phyloP scores from a whole-genome alignment of 768 basidiomycete species.

The Xerocomus spinulosus region DNA sequence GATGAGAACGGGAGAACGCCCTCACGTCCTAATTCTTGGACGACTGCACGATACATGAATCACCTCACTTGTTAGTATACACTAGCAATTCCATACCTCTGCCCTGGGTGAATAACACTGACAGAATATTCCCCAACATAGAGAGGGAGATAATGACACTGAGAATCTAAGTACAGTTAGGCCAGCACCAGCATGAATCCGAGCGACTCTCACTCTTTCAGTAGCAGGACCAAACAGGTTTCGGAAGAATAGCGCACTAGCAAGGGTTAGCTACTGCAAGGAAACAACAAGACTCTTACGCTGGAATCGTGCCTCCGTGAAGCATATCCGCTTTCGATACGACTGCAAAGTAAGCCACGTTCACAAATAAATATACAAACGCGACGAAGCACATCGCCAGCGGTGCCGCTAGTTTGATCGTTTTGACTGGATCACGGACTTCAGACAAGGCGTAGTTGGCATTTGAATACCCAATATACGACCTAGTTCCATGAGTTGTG shows the following conservation, averaged over 20 bases:
- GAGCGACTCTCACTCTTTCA: slow-evolving; percentile 44
- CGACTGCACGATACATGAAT: slow-evolving; percentile 37
- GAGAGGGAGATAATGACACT: slow-evolving; percentile 62
- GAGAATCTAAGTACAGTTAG: slow-evolving; percentile 40
- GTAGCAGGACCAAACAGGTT: slow-evolving; percentile 62
- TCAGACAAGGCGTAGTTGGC: slow-evolving; percentile 75
- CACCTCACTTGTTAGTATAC: too few species aligned
- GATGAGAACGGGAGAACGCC: slow-evolving; percentile 62
- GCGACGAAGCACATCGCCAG: slow-evolving; percentile 59
- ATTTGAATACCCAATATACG: slow-evolving; percentile 67
- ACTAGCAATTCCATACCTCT: too few species aligned
- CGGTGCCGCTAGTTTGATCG: slow-evolving; percentile 67
- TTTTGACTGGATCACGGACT: slow-evolving; percentile 61
- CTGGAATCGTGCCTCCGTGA: slow-evolving; percentile 60
- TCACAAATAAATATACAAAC: slow-evolving; percentile 57
- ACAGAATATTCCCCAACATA: slow-evolving; percentile 58
- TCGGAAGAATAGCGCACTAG: slow-evolving; percentile 67
- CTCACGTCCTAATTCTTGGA: slow-evolving; percentile 71
- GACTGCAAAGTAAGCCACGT: slow-evolving; percentile 71
- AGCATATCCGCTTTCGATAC: slow-evolving; percentile 68
- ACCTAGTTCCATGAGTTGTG: slow-evolving; percentile 38
- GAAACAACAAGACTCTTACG: slow-evolving; percentile 37
- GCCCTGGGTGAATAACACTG: slow-evolving; percentile 62
- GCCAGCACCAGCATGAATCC: neutral
- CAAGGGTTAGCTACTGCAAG: neutral